Evolutionary conservation across 1,139 yeast species (phyloP).

Genomic region (Zygosaccharomyces sapae): DNA sequence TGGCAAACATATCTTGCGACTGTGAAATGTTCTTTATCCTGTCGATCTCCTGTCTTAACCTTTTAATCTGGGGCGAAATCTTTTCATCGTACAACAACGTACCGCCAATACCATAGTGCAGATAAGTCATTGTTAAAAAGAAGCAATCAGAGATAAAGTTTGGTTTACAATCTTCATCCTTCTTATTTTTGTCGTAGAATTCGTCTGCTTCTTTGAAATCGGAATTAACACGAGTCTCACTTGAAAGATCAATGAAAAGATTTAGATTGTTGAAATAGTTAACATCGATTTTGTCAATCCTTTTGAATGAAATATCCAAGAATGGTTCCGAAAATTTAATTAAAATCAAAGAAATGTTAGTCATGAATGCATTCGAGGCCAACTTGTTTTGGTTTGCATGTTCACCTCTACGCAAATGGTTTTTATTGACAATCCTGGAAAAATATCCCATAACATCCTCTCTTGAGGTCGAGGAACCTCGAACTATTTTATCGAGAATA

Average conservation of each 20-base stretch:
- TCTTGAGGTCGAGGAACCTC: slow-evolving; percentile 68
- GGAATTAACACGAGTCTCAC: slow-evolving; percentile 80
- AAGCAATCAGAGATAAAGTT: slow-evolving; percentile 90
- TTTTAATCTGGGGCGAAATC: slow-evolving; percentile 40
- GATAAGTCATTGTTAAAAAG: slow-evolving; percentile 68
- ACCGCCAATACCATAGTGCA: slow-evolving; percentile 90
- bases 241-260: slow-evolving; percentile 56
- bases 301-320: slow-evolving; percentile 58
- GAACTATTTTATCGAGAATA: slow-evolving; percentile 68
- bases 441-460: slow-evolving; percentile 61
- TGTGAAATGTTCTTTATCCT: slow-evolving; percentile 39
- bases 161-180: slow-evolving; percentile 38
- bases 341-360: slow-evolving; percentile 65
- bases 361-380: slow-evolving; percentile 79
- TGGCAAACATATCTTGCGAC: slow-evolving; percentile 31
- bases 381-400: slow-evolving; percentile 67
- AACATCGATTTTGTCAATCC: slow-evolving; percentile 72
- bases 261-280: slow-evolving; percentile 52
- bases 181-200: slow-evolving; percentile 42
- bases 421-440: slow-evolving; percentile 65
- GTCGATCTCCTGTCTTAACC: slow-evolving; percentile 48
- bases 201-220: slow-evolving; percentile 66
- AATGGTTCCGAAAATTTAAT: slow-evolving; percentile 80
- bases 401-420: slow-evolving; percentile 84
- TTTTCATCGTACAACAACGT: slow-evolving; percentile 55